Evolutionary conservation across 1,284 basidiomycete species (phyloP), one percentile per base, ranked within the genome.

Genomic region (Volvariella surrecta): DNA sequence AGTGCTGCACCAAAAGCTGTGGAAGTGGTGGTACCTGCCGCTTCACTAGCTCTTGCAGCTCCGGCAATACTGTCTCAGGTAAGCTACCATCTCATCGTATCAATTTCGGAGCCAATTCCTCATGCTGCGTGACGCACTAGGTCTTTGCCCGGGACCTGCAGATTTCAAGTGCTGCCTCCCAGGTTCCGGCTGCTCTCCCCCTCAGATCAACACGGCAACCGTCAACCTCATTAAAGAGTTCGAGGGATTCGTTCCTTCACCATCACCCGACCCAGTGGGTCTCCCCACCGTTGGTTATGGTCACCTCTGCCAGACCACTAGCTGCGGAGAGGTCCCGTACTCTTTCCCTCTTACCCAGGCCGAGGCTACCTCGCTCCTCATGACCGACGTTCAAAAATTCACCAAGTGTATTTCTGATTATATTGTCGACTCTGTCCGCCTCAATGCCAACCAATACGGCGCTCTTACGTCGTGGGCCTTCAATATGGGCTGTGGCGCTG

Each of bases 261-360:
- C 59, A 3, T 54, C 53, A 2, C 60, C 60, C 28, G 60, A 62
- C 48, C 60, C 60, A 21, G 57, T 62, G 8, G 60, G 60, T 9
- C 52, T 62, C 21, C 56, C 61, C 8, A 63, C 60, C 32, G 61
- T 61, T 37, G 61, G 61, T 15, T 62, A 61, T 42, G 61, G 60
- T 4, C 60, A 63, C 49, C 57, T 59, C 21, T 63, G 61, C 52
- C 47, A 56, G 18, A 54, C 49, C 18, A 54, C 50, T 24, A 49
- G 54, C 34, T 63, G 61, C 48, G 49, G 50, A 15, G 56, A 56
- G 32, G 58, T 56, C n/a, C 51, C 56, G 1, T 61, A 56, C 53
- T 46, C 50, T 22, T 63, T 63, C 57, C 60, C 60, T 0, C 47
- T 63, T 7, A 58, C 59, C 7, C 49, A 55, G 32, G 42, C 47